Percentiles rank a stretch among this genome's conserved stretches.
Conservation (phyloP, 495 filamentous ascomycete species). For the Xylaria intraflava region DNA sequence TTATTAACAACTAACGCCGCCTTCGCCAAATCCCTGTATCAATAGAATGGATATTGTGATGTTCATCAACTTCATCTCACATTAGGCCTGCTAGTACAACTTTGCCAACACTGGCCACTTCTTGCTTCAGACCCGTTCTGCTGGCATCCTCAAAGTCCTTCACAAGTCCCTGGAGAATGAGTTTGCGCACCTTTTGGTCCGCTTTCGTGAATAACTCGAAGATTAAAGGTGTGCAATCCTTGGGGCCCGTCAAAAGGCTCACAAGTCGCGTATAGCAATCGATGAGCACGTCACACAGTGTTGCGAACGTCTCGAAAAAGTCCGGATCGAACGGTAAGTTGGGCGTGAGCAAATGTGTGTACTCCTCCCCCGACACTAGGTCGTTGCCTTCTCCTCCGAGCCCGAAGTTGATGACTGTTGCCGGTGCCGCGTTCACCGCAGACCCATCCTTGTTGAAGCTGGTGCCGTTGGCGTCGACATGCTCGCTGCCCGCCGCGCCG, state of each 20-base stretch:
- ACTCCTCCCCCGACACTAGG: slow-evolving; percentile 66
- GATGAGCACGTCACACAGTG: slow-evolving; percentile 90
- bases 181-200: slow-evolving; percentile 75
- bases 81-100: slow-evolving; percentile 86
- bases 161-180: slow-evolving; percentile 75
- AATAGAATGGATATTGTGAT: neutral
- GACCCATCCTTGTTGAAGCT: slow-evolving; percentile 22
- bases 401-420: slow-evolving; percentile 39
- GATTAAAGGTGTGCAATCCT: slow-evolving; percentile 54
- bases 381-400: slow-evolving; percentile 39
- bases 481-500: slow-evolving; percentile 51
- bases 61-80: slow-evolving; percentile 36
- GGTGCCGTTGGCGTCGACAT: slow-evolving; percentile 53
- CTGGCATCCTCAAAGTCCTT: slow-evolving; percentile 91
- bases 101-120: slow-evolving; percentile 76
- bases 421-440: slow-evolving; percentile 25
- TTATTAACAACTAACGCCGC: neutral
- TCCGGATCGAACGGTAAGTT: slow-evolving; percentile 95
- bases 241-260: slow-evolving; percentile 58
- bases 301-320: slow-evolving; percentile 96
- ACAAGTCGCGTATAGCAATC: slow-evolving; percentile 82
- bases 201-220: slow-evolving; percentile 84
- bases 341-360: slow-evolving; percentile 80
- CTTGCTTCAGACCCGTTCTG: slow-evolving; percentile 63
- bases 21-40: neutral